phyloP scores from a whole-genome alignment of 148 eudicot genomes.

The Vaccinium vitisidaea region DNA sequence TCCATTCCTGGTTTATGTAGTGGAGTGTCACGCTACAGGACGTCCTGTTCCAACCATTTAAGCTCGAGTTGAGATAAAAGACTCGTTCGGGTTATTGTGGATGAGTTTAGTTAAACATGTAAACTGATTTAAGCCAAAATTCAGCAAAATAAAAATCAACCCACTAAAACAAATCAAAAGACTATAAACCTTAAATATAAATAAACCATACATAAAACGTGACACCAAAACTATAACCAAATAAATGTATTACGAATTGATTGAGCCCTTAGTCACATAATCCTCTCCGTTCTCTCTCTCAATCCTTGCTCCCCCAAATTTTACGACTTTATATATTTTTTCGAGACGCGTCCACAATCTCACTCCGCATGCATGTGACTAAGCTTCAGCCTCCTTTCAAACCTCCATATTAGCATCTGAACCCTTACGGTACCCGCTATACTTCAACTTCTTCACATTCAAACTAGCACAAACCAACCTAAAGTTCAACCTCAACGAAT shows the following conservation, averaged over 20 bases:
- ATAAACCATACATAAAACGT: background rate
- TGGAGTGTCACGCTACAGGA: too few relatives aligned
- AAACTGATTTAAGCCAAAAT: background rate
- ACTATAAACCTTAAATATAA: too few relatives aligned
- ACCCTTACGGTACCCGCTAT: constrained; percentile 59
- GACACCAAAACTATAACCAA: background rate
- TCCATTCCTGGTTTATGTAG: background rate
- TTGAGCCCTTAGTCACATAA: background rate
- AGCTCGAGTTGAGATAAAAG: too few relatives aligned
- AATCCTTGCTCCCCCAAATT: background rate
- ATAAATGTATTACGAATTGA: background rate
- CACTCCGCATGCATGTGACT: background rate
- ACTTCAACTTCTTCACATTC: constrained; percentile 60
- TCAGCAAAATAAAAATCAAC: background rate
- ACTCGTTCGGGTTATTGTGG: too few relatives aligned
- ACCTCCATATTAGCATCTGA: constrained; percentile 37
- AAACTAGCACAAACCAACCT: constrained; percentile 60
- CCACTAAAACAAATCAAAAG: background rate
- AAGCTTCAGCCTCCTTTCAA: constrained; percentile 23
- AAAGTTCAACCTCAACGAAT: constrained; percentile 63
- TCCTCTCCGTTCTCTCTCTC: background rate
- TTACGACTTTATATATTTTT: background rate
- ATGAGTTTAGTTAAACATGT: too few relatives aligned
- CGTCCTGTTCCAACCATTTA: too few relatives aligned
- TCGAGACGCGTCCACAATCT: background rate